These are phyloP conservation scores for Fusarium oligoseptatum DNA, from an alignment of 2,329 filamentous ascomycete genomes.

Conservation along the genomic window DNA sequence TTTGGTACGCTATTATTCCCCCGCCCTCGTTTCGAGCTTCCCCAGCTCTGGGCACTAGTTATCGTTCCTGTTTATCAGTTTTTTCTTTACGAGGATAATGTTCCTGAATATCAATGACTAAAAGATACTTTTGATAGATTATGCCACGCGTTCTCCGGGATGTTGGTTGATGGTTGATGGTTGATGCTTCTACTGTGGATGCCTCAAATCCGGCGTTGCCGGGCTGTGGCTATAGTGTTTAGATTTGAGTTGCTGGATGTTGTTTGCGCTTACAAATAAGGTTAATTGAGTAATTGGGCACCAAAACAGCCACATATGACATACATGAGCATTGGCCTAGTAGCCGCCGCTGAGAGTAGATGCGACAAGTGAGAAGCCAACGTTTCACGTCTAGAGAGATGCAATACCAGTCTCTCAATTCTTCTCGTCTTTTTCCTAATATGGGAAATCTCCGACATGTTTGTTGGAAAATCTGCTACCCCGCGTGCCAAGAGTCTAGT, in stretches of 20 bases:
- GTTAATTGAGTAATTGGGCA: background rate
- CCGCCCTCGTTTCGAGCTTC: background rate
- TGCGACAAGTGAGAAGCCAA: background rate
- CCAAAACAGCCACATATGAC: background rate
- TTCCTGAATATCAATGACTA: background rate
- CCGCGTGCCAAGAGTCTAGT: conserved; percentile 2
- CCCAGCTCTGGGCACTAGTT: background rate
- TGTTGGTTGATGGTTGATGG: background rate
- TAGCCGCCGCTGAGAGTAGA: background rate
- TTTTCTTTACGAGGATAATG: background rate
- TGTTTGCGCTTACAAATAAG: background rate
- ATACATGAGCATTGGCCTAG: background rate
- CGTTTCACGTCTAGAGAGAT: background rate
- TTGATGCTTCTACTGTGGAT: background rate
- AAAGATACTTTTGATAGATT: background rate
- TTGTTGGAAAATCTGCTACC: background rate
- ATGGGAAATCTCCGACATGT: background rate
- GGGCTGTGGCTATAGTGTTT: background rate
- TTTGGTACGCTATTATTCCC: background rate
- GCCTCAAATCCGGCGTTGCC: background rate
- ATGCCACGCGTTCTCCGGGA: background rate
- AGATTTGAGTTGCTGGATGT: background rate
- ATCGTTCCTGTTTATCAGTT: background rate
- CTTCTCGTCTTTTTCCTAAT: background rate
- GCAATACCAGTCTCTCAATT: background rate